Percentiles rank a stretch among this genome's conserved stretches.
Conservation (phyloP, 441 rosid species). For the Dalechampia spathulata region DNA sequence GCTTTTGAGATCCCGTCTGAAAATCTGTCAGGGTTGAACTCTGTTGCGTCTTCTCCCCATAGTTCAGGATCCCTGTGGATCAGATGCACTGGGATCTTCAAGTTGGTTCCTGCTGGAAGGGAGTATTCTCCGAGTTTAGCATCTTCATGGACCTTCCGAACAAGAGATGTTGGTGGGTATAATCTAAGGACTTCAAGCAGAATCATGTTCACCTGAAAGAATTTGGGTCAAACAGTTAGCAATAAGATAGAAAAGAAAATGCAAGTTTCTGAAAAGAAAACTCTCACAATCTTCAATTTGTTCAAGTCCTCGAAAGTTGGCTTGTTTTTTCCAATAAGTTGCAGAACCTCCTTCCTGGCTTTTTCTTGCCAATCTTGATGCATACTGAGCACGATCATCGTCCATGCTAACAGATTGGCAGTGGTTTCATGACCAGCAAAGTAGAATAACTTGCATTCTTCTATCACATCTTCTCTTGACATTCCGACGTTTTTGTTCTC, state of each 20-base stretch:
- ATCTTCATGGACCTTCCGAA: neutral
- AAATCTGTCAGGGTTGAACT: constrained; percentile 6
- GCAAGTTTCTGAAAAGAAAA: neutral
- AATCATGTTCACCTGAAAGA: constrained; percentile 6
- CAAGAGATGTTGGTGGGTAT: neutral
- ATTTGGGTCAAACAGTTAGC: no score
- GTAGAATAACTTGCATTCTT: constrained; percentile 23
- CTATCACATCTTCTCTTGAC: constrained; percentile 20
- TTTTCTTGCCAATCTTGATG: constrained; percentile 17
- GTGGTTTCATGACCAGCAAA: constrained; percentile 26
- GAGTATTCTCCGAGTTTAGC: neutral
- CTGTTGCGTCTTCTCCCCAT: constrained; percentile 3
- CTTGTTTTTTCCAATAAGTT: constrained; percentile 9
- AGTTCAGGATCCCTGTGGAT: constrained; percentile 4
- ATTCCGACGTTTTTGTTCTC: constrained; percentile 8
- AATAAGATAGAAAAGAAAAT: neutral
- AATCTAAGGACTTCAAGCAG: constrained; percentile 5
- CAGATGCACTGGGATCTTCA: neutral
- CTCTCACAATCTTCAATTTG: constrained; percentile 16
- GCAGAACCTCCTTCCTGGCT: constrained; percentile 19
- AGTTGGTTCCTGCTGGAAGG: neutral
- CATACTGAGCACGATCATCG: constrained; percentile 11
- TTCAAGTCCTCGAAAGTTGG: constrained; percentile 15
- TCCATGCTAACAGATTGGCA: constrained; percentile 19
- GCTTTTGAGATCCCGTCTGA: neutral